phyloP scores from a whole-genome alignment of 1,139 yeast genomes.

The Lipomyces yarrowii region DNA sequence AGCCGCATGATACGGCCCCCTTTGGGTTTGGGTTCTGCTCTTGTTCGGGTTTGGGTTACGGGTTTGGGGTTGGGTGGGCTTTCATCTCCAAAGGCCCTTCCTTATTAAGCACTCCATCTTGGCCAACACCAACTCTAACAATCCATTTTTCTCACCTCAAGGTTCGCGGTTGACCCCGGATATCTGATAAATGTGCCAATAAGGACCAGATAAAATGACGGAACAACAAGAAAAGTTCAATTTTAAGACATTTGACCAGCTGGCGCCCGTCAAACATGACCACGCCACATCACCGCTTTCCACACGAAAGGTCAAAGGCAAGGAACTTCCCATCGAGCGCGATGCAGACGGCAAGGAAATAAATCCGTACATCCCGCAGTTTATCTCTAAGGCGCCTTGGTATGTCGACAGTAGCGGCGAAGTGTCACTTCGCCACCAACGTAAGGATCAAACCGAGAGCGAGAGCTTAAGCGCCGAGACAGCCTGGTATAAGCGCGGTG shows the following conservation, averaged over 20 bases:
- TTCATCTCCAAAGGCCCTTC: too few relatives aligned
- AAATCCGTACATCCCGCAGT: constrained; percentile 49
- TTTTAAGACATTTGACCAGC: not conserved
- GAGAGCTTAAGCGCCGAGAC: constrained; percentile 36
- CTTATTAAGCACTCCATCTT: too few relatives aligned
- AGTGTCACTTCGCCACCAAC: constrained; percentile 56
- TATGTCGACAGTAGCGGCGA: constrained; percentile 43
- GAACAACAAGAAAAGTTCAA: not conserved
- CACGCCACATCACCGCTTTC: not conserved
- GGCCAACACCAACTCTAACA: not conserved
- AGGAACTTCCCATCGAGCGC: constrained; percentile 30
- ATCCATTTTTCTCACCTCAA: not conserved
- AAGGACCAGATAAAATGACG: not conserved
- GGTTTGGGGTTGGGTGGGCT: too few relatives aligned
- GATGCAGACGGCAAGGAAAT: constrained; percentile 46
- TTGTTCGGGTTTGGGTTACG: not conserved
- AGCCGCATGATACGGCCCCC: not conserved
- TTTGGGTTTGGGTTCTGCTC: not conserved
- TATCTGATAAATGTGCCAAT: not conserved
- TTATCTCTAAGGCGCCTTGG: constrained; percentile 58
- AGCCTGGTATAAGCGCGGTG: constrained; percentile 41
- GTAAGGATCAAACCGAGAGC: constrained; percentile 36
- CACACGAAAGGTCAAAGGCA: constrained; percentile 11
- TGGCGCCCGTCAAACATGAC: not conserved
- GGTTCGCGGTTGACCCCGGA: not conserved